A percentile compares a stretch with the other conserved stretches of the same genome.
These are phyloP conservation scores for Macrophomina pseudophaseolina DNA, from an alignment of 2,329 filamentous ascomycete species.

Conservation along the genomic window DNA sequence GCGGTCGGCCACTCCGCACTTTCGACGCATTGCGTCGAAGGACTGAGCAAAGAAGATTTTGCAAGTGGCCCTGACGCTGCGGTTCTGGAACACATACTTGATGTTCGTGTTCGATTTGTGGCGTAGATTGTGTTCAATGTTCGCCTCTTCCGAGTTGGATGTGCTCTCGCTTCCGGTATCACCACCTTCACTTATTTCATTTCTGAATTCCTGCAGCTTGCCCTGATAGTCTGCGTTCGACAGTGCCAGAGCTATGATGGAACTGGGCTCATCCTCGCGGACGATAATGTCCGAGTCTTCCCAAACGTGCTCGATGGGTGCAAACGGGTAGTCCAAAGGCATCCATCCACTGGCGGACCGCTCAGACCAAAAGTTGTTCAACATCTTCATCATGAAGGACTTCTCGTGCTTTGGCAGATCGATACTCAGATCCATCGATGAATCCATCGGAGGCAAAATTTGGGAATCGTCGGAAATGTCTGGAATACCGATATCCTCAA, in stretches of 20 bases:
- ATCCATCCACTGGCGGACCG: conserved; percentile 95
- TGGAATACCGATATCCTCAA: conserved; percentile 70
- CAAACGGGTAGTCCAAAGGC: conserved; percentile 86
- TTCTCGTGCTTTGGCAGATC: conserved; percentile 93
- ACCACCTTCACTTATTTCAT: conserved; percentile 32
- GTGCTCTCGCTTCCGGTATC: conserved; percentile 34
- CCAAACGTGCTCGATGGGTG: conserved; percentile 87
- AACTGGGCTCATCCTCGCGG: conserved; percentile 95
- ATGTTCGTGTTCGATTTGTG: conserved; percentile 88
- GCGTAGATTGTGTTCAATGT: conserved; percentile 83
- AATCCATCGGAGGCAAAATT: conserved; percentile 58
- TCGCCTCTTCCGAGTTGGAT: conserved; percentile 60
- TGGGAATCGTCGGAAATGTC: conserved; percentile 63
- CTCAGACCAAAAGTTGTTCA: conserved; percentile 98
- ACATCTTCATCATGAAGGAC: conserved; percentile 89
- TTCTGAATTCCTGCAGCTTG: conserved; percentile 73
- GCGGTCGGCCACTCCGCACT: conserved; percentile 90
- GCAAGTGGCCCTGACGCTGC: conserved; percentile 92
- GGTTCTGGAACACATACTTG: conserved; percentile 94
- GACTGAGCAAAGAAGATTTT: conserved; percentile 99
- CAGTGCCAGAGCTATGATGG: conserved; percentile 89
- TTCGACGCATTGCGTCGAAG: conserved; percentile 90
- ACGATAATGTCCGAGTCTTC: conserved; percentile 97
- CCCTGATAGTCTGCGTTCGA: conserved; percentile 84
- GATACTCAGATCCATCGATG: conserved; percentile 63